phyloP scores from a whole-genome alignment of 495 filamentous ascomycete genomes.

The Hapsidospora chrysogenum region DNA sequence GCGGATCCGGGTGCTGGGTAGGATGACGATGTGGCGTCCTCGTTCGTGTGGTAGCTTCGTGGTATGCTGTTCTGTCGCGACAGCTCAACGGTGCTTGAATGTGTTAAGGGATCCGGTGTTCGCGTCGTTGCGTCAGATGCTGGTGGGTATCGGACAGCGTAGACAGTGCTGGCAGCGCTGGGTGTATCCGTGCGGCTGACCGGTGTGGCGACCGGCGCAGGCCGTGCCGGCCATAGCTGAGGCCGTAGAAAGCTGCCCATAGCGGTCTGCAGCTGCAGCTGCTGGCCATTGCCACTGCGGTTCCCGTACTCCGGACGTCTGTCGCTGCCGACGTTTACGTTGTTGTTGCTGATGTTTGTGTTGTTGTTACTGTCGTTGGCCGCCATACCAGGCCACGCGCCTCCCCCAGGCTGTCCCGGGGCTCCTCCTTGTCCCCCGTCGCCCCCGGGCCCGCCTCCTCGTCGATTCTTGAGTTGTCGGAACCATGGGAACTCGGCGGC shows the following conservation, averaged over 20 bases:
- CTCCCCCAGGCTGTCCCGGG: slow-evolving; percentile 10
- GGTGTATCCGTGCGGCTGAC: slow-evolving; percentile 64
- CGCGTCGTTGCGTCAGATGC: slow-evolving; percentile 44
- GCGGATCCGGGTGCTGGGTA: too few species aligned
- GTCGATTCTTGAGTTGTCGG: slow-evolving; percentile 16
- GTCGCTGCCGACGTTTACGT: background rate
- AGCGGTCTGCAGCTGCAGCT: background rate
- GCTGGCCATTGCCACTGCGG: slow-evolving; percentile 10
- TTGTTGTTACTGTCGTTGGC: slow-evolving; percentile 22
- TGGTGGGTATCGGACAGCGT: slow-evolving; percentile 70
- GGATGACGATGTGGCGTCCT: too few species aligned
- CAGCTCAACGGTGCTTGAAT: slow-evolving; percentile 13
- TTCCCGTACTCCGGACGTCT: background rate
- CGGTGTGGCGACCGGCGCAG: slow-evolving; percentile 48
- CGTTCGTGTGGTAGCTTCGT: slow-evolving; percentile 12
- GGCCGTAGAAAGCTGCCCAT: slow-evolving; percentile 14
- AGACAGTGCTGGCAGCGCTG: slow-evolving; percentile 58
- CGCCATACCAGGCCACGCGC: slow-evolving; percentile 28
- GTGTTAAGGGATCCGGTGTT: slow-evolving; percentile 16
- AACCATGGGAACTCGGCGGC: slow-evolving; percentile 24
- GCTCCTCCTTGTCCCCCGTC: slow-evolving; percentile 7
- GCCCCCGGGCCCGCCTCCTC: slow-evolving; percentile 12
- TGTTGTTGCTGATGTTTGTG: slow-evolving; percentile 15
- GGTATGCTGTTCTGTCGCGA: slow-evolving; percentile 16
- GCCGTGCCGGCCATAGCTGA: slow-evolving; percentile 40